Conservation (phyloP, 495 filamentous ascomycete genomes). For the Tuber calosporum region DNA sequence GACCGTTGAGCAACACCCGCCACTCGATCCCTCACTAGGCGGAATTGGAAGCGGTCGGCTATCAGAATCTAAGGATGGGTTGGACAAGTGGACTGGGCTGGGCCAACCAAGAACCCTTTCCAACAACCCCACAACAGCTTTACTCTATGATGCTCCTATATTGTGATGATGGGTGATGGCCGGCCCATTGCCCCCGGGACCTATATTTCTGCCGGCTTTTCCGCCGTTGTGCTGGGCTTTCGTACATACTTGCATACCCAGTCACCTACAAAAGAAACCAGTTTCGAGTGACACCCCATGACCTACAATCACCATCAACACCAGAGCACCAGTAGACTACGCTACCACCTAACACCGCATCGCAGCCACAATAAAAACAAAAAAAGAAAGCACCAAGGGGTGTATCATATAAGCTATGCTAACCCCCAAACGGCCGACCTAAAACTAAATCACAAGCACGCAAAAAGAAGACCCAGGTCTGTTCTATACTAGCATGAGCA, state of each 20-base stretch:
- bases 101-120: not conserved
- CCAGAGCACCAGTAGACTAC: not conserved
- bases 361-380: not conserved
- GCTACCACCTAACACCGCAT: not conserved
- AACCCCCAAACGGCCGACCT: not conserved
- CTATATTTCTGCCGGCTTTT: no score
- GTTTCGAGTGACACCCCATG: not conserved
- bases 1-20: no score
- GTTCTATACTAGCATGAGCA: not conserved
- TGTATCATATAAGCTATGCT: not conserved
- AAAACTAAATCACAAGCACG: not conserved
- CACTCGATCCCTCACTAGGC: not conserved
- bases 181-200: no score
- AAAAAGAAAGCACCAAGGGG: not conserved
- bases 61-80: no score
- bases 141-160: no score
- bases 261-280: not conserved
- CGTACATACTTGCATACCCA: not conserved
- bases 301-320: not conserved
- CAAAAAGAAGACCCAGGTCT: not conserved
- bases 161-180: no score
- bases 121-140: no score
- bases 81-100: not conserved
- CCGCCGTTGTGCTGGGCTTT: not conserved
- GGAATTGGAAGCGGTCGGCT: not conserved